Evolutionary conservation across 352 stramenopile species (phyloP), one percentile per base, ranked within the genome.

Genomic region (Pythium sp.): DNA sequence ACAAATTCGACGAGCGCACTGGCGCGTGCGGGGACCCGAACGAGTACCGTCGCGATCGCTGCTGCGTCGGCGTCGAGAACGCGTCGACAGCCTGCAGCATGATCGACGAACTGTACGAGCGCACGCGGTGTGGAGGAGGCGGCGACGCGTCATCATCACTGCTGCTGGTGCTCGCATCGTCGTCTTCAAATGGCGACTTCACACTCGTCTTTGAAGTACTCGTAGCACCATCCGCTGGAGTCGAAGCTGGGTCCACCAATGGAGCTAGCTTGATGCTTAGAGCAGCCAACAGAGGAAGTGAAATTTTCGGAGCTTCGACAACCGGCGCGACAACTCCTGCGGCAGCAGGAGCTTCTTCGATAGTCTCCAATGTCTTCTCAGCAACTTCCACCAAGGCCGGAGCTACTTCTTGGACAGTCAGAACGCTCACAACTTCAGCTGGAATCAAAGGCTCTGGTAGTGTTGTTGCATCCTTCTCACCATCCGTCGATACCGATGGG

Each of bases 1-100:
- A 61, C 54, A 61, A 20, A 28, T 49, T 38, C 28, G 53, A 54
- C 20, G 63, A 41, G 36, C 56, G 63, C 38, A 61, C 63, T 2
- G 63, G 63, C 20, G 63, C 38, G 5, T 43, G 63, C 24, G 54
- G 18, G 8, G 63, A 62, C 30, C 55, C 59, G 54, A 68, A 68
- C 12, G 63, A 68, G 26, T 68, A 68, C 63, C 63, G 63, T 15
- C 63, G 63, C 26, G 62, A 20, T 12, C 63, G 63, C 63, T 64
- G 59, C 9, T 64, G 59, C 9, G 38, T 68, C 26, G 54, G 63
- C 26, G 63, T 54, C n/a, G 53, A 60, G 63, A 62, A 68, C 63
- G 63, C 15, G 24, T 68, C 63, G 53, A 68, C 30, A 51, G 62
- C 49, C 30, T 60, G 43, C 12, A 46, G 53, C 38, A 62, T 62